Percentiles rank a stretch among this genome's conserved stretches.
These are phyloP conservation scores for Fusarium continuum DNA, from an alignment of 2,329 filamentous ascomycete species.

Conservation along the genomic window DNA sequence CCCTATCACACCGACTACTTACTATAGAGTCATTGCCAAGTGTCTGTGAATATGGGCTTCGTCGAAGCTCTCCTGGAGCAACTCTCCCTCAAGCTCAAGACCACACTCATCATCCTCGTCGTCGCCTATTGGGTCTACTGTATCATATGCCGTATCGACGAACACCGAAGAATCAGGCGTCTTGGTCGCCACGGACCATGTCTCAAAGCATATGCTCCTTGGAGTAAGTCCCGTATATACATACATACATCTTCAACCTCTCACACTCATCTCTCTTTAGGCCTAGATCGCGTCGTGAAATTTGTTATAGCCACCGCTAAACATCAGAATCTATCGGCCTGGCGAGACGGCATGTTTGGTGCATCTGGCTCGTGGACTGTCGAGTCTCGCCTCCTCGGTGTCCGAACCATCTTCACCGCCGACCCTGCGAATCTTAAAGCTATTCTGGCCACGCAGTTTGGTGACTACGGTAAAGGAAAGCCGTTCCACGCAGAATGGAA, in stretches of 20 bases:
- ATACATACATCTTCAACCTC: neutral
- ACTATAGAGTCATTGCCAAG: neutral
- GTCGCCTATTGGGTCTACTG: conserved; percentile 51
- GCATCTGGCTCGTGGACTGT: conserved; percentile 61
- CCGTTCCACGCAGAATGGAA: conserved; percentile 79
- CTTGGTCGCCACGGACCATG: conserved; percentile 55
- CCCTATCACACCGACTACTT: neutral
- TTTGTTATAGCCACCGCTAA: conserved; percentile 61
- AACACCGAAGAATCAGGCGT: conserved; percentile 55
- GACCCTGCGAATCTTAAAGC: conserved; percentile 94
- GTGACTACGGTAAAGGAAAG: conserved; percentile 83
- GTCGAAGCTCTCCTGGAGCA: conserved; percentile 58
- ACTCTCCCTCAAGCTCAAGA: conserved; percentile 54
- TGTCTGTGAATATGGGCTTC: conserved; percentile 55
- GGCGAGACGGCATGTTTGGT: conserved; percentile 61
- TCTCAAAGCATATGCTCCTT: conserved; percentile 53
- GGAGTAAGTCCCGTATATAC: conserved; percentile 51
- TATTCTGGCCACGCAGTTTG: conserved; percentile 85
- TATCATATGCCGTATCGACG: conserved; percentile 51
- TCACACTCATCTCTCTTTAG: conserved; percentile 45
- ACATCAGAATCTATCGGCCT: conserved; percentile 69
- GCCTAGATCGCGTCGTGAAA: conserved; percentile 70
- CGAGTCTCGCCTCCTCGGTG: conserved; percentile 64
- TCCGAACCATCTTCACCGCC: conserved; percentile 76
- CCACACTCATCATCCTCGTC: conserved; percentile 50